Conservation (phyloP, 2,329 filamentous ascomycete species). For the Colletotrichum sp. region DNA sequence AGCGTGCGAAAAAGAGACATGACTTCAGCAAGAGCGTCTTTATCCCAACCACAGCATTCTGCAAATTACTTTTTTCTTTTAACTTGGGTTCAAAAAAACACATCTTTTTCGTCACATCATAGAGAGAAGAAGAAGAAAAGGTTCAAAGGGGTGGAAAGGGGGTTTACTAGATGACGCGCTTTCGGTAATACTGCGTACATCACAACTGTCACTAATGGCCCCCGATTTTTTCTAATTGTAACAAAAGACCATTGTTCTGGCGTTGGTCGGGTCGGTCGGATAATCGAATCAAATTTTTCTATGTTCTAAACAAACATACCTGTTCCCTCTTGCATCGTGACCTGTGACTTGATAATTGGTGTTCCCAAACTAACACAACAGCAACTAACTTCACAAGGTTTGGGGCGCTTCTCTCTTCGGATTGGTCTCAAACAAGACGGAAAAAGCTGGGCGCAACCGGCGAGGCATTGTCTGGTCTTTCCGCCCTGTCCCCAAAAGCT, state of each 20-base stretch:
- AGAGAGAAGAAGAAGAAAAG: neutral
- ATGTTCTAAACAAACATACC: neutral
- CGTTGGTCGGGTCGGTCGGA: constrained; percentile 9
- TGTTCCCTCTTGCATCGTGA: neutral
- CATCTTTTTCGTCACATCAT: neutral
- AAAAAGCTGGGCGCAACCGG: neutral
- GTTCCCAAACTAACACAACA: neutral
- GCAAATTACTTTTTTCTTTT: neutral
- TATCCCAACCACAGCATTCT: neutral
- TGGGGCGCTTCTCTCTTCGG: neutral
- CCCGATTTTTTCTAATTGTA: neutral
- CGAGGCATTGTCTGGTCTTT: neutral
- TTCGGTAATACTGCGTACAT: neutral
- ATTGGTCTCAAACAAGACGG: neutral
- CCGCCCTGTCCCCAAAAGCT: neutral
- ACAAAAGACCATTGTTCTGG: constrained; percentile 14
- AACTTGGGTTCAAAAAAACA: neutral
- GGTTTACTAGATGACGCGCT: neutral
- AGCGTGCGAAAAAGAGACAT: neutral
- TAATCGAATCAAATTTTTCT: constrained; percentile 2
- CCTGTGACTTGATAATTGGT: neutral
- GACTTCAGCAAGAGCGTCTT: neutral
- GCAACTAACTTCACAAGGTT: no score
- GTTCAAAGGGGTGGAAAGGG: neutral
- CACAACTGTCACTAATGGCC: constrained; percentile 8